Evolutionary conservation across 371 early-diverging fungal species (phyloP).

Genomic region (Blastocladiella emersonii): DNA sequence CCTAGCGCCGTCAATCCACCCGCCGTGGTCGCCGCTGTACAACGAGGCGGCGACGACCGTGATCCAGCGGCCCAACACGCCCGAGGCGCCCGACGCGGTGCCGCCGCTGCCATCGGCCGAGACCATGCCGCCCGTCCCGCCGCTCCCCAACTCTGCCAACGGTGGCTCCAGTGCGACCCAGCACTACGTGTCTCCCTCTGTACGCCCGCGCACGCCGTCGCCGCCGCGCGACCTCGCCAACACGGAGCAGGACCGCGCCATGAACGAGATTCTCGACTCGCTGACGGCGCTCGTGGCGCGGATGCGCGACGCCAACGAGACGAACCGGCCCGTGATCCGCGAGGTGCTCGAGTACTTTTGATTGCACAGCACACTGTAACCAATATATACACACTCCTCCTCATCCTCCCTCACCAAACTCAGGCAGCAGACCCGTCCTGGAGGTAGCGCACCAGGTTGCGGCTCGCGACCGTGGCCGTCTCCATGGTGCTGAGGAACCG

Average conservation of each 20-base stretch:
- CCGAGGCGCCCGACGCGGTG: background rate
- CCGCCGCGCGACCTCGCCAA: background rate
- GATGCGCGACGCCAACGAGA: background rate
- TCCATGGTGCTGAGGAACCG: constrained; percentile 47
- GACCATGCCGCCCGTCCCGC: background rate
- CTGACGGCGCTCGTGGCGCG: background rate
- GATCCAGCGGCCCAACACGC: background rate
- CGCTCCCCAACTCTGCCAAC: no score
- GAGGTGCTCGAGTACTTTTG: constrained; percentile 1
- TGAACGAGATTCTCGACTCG: background rate
- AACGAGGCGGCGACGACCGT: constrained; percentile 1
- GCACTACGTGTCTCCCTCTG: no score
- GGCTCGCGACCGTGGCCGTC: constrained; percentile 41
- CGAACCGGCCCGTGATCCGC: background rate
- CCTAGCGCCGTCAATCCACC: background rate
- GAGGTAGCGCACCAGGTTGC: constrained; percentile 35
- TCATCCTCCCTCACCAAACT: no score
- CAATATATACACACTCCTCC: no score
- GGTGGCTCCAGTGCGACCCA: no score
- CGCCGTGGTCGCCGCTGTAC: constrained; percentile 3
- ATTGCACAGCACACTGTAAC: no score
- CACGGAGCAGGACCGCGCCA: background rate
- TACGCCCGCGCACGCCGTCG: background rate
- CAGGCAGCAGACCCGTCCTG: no score
- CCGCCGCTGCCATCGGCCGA: background rate